phyloP scores from a whole-genome alignment of 148 eudicot genomes.

The Gaultheria prostrata region DNA sequence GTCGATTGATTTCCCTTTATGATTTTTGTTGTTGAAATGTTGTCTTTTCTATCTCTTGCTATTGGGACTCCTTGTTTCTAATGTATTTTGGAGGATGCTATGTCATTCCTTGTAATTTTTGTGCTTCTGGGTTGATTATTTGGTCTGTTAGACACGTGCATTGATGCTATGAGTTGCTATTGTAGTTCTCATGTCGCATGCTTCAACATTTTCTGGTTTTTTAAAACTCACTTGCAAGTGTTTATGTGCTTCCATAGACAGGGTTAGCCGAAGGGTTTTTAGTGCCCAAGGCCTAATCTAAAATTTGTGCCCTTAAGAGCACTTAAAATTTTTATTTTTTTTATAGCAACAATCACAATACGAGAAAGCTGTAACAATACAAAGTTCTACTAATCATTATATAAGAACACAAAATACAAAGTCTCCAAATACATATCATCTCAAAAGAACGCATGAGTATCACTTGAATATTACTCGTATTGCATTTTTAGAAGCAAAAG shows the following conservation, averaged over 20 bases:
- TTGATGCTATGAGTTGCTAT: neutral
- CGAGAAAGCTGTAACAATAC: too few species aligned
- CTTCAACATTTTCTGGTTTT: neutral
- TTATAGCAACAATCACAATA: too few species aligned
- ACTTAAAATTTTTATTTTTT: too few species aligned
- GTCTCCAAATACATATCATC: too few species aligned
- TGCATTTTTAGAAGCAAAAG: too few species aligned
- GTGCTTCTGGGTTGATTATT: neutral
- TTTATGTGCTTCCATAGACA: neutral
- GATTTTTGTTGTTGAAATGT: neutral
- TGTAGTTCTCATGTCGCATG: neutral
- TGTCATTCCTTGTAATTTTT: neutral
- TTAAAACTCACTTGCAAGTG: neutral
- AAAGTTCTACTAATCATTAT: too few species aligned
- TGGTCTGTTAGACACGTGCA: neutral
- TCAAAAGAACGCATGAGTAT: too few species aligned
- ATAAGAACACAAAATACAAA: too few species aligned
- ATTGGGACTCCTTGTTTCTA: neutral
- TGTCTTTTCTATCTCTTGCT: neutral
- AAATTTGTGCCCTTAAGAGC: too few species aligned
- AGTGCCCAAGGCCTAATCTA: too few species aligned
- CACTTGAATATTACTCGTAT: too few species aligned
- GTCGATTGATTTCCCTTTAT: neutral
- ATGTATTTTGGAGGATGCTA: neutral
- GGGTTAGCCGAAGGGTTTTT: too few species aligned